Evolutionary conservation across 805 yeast genomes (phyloP), one percentile per base, ranked within the genome.

Genomic region (Hanseniaspora taiwanica): DNA sequence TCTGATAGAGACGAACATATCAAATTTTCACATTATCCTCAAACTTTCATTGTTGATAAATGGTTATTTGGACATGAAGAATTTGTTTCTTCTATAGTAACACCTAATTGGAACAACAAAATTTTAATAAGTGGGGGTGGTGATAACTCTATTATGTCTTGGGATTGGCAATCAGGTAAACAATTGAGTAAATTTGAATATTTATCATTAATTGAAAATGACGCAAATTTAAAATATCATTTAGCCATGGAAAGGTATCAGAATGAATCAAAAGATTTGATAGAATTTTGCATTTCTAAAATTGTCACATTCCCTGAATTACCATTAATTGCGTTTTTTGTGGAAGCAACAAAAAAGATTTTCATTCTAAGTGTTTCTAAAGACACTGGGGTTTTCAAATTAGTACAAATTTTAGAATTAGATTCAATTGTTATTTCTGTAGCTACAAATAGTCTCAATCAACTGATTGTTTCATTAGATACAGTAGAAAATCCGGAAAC

Each of bases 1-100:
- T 76, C 87, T 29, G 99, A 91, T 63, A 72, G 98, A 60, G 99
- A 91, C 60, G 99, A 91, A 60, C 99, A 93, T 59, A 81, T 91
- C 46, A 72, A 93, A 56, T 68, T 91, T 14, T 74, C 95, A 2
- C 71, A 75, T 47, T 85, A 71, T 51, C 97, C 96, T 2, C 70
- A 78, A 46, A 66, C 87, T 3, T 84, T 66, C 50, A 74, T 86
- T 20, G 78, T 93, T 39, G 81, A 85, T 46, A 72, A 76, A 50
- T 86, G 84, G 76, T 65, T 87, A 40, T 84, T 84, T 57, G 96
- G 94, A 3, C 96, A 89, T 56, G 65, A 67, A 35, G 81, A 85
- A 58, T 93, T 85, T 48, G 78, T 91, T 8, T 79, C 94, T 2
- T 64, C 72, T 6, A 56, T 91, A 46, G 56, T 67, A 24, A 62